Percentiles rank a stretch among this genome's conserved stretches.
Evolutionary conservation across 2,329 filamentous ascomycete species (phyloP).

Genomic region (Stagonosporopsis rhizophila): DNA sequence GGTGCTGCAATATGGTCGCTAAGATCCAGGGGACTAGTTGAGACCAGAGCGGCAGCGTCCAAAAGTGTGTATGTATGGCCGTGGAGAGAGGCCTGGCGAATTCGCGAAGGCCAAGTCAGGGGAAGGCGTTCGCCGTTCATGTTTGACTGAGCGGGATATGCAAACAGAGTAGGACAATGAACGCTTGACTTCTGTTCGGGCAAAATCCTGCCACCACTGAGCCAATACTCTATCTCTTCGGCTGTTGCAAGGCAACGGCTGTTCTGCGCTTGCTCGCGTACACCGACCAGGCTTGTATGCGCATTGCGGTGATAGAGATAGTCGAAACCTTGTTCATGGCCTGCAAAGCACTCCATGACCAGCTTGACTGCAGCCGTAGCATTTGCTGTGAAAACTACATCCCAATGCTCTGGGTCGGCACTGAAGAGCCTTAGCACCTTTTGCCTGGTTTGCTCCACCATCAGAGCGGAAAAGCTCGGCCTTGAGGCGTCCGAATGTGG

Average conservation of each 20-base stretch:
- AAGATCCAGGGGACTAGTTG: slow-evolving; percentile 66
- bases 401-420: slow-evolving; percentile 79
- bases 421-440: slow-evolving; percentile 73
- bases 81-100: slow-evolving; percentile 45
- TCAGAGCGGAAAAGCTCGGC: slow-evolving; percentile 62
- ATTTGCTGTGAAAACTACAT: slow-evolving; percentile 92
- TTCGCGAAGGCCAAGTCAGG: slow-evolving; percentile 60
- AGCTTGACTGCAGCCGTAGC: slow-evolving; percentile 89
- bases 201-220: slow-evolving; percentile 42
- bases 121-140: slow-evolving; percentile 83
- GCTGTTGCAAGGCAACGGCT: slow-evolving; percentile 72
- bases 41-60: slow-evolving; percentile 71
- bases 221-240: slow-evolving; percentile 69
- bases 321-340: slow-evolving; percentile 69
- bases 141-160: slow-evolving; percentile 90
- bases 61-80: slow-evolving; percentile 71
- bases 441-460: slow-evolving; percentile 59
- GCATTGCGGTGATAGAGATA: slow-evolving; percentile 84
- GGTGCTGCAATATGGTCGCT: slow-evolving; percentile 66
- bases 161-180: slow-evolving; percentile 61
- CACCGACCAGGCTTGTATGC: slow-evolving; percentile 86
- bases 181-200: slow-evolving; percentile 19
- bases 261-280: slow-evolving; percentile 69
- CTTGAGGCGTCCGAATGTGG: slow-evolving; percentile 70
- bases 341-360: slow-evolving; percentile 76